phyloP scores from a whole-genome alignment of 2,329 filamentous ascomycete genomes.

The Apiospora pterosperma region DNA sequence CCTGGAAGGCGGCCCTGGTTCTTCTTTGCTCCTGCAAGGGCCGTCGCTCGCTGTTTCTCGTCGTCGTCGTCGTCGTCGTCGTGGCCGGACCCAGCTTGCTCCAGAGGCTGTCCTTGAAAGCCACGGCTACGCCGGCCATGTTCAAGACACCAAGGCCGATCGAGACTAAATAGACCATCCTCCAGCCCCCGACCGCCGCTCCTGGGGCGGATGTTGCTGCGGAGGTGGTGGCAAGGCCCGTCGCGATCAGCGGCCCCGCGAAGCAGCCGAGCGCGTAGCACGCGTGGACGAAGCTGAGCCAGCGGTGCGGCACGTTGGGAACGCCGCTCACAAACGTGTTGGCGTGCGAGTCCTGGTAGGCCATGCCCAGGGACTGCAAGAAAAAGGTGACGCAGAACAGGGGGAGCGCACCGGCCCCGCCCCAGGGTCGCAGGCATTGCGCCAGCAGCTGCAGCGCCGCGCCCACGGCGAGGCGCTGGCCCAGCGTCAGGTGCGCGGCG shows the following conservation, averaged over 20 bases:
- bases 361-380: slow-evolving; percentile 56
- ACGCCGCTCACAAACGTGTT: slow-evolving; percentile 58
- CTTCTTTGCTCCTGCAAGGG: neutral
- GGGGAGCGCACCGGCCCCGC: slow-evolving; percentile 45
- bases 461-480: slow-evolving; percentile 53
- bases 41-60: neutral
- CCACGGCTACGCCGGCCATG: slow-evolving; percentile 39
- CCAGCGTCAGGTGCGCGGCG: slow-evolving; percentile 49
- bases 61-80: neutral
- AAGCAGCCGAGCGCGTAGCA: slow-evolving; percentile 58
- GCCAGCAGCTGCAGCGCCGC: slow-evolving; percentile 51
- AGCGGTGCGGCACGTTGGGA: slow-evolving; percentile 49
- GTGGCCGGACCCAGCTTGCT: slow-evolving; percentile 16
- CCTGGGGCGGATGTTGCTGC: neutral
- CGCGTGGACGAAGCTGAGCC: slow-evolving; percentile 62
- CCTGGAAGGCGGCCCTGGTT: slow-evolving; percentile 31
- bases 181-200: slow-evolving; percentile 38
- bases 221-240: slow-evolving; percentile 40
- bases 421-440: slow-evolving; percentile 53
- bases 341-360: slow-evolving; percentile 60
- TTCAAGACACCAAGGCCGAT: slow-evolving; percentile 51
- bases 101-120: slow-evolving; percentile 47
- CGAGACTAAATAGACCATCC: slow-evolving; percentile 53
- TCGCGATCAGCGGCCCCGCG: slow-evolving; percentile 52
- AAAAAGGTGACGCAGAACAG: slow-evolving; percentile 57